Conservation (phyloP, 805 yeast species). For the Lachancea nothofagi region DNA sequence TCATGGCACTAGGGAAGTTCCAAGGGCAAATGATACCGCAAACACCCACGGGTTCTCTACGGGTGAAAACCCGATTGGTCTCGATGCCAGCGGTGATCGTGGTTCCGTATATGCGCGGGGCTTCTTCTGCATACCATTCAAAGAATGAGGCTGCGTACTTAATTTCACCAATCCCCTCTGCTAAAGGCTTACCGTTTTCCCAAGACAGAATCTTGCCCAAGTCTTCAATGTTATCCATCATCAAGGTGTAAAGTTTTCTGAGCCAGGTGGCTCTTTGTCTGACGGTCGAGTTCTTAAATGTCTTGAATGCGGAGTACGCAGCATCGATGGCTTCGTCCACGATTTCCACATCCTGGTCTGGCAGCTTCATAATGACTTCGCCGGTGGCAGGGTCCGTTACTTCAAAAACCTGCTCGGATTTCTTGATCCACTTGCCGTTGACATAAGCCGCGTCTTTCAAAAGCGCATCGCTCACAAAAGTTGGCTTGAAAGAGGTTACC, state of each 20-base stretch:
- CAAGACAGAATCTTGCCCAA: conserved; percentile 50
- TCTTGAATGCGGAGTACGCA: conserved; percentile 42
- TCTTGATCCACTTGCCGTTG: conserved; percentile 67
- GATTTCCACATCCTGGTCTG: conserved; percentile 53
- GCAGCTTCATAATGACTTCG: conserved; percentile 51
- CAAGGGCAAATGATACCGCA: conserved; percentile 61
- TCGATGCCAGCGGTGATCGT: conserved; percentile 51
- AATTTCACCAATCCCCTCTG: conserved; percentile 51
- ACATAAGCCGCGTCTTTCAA: conserved; percentile 56
- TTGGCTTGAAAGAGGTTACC: conserved; percentile 15
- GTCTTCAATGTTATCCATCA: conserved; percentile 52
- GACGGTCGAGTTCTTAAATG: conserved; percentile 43
- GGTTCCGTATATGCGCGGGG: conserved; percentile 50
- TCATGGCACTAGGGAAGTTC: conserved; percentile 66
- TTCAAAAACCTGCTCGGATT: conserved; percentile 43
- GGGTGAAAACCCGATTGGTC: conserved; percentile 46
- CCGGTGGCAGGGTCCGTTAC: conserved; percentile 75
- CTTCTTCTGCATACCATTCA: conserved; percentile 80
- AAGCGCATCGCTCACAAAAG: conserved; percentile 44
- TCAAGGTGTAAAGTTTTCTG: conserved; percentile 44
- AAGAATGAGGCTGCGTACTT: conserved; percentile 66
- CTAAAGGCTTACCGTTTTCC: conserved; percentile 56
- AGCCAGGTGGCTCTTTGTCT: conserved; percentile 47
- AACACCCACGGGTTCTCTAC: conserved; percentile 58
- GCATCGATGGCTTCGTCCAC: conserved; percentile 53